phyloP scores from a whole-genome alignment of 1,284 basidiomycete species.

The Pseudozyma sp. region DNA sequence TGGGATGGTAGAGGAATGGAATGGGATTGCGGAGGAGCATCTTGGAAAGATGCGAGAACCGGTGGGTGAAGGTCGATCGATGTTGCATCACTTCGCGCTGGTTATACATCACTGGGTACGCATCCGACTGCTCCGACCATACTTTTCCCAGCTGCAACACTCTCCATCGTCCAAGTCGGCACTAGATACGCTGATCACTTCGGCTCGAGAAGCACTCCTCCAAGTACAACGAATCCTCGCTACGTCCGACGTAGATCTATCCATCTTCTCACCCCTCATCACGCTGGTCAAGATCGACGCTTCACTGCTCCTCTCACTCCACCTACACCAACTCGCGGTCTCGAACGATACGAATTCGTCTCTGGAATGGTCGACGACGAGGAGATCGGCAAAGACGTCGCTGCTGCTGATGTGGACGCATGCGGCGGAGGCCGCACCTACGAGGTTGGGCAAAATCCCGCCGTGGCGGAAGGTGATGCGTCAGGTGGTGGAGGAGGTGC shows the following conservation, averaged over 20 bases:
- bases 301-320: slow-evolving; percentile 31
- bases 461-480: slow-evolving; percentile 17
- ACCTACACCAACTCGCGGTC: slow-evolving; percentile 16
- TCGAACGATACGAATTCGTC: slow-evolving; percentile 25
- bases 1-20: slow-evolving; percentile 29
- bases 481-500: slow-evolving; percentile 31
- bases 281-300: slow-evolving; percentile 30
- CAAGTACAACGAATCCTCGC: slow-evolving; percentile 34
- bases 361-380: slow-evolving; percentile 16
- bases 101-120: slow-evolving; percentile 44
- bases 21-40: slow-evolving; percentile 23
- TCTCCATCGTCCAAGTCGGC: slow-evolving; percentile 8
- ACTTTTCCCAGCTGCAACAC: slow-evolving; percentile 17
- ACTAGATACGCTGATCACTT: slow-evolving; percentile 20
- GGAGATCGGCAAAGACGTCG: slow-evolving; percentile 24
- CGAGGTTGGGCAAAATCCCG: slow-evolving; percentile 17
- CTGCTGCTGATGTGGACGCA: slow-evolving; percentile 37
- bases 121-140: slow-evolving; percentile 33
- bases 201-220: slow-evolving; percentile 30
- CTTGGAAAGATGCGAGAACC: slow-evolving; percentile 24
- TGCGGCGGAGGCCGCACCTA: slow-evolving; percentile 10
- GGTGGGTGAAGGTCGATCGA: slow-evolving; percentile 11
- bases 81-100: slow-evolving; percentile 33
- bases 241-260: slow-evolving; percentile 32
- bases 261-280: slow-evolving; percentile 41